Conservation (phyloP, 2,329 filamentous ascomycete species). For the Microdochium paspali region DNA sequence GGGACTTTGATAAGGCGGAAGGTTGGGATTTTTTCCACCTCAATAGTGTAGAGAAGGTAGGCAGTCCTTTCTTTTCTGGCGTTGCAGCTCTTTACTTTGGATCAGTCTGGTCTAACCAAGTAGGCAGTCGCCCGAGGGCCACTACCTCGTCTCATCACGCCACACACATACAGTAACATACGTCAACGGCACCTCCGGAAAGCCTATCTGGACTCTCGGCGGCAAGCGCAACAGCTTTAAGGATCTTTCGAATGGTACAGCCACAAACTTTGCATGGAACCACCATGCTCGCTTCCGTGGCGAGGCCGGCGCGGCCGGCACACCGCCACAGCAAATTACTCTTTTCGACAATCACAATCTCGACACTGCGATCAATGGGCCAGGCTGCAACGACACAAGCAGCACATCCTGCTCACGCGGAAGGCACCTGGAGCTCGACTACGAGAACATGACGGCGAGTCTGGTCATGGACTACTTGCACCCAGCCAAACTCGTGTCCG, state of each 20-base stretch:
- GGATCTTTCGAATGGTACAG: slow-evolving; percentile 6
- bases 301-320: neutral
- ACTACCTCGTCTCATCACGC: slow-evolving; percentile 9
- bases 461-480: slow-evolving; percentile 8
- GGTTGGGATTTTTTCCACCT: slow-evolving; percentile 9
- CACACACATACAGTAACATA: slow-evolving; percentile 6
- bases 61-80: neutral
- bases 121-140: slow-evolving; percentile 3
- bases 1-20: neutral
- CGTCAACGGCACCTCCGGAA: slow-evolving; percentile 4
- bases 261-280: slow-evolving; percentile 9
- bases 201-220: slow-evolving; percentile 7
- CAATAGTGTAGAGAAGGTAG: slow-evolving; percentile 8
- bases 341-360: slow-evolving; percentile 30
- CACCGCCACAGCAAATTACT: slow-evolving; percentile 7
- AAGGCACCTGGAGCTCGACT: slow-evolving; percentile 6
- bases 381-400: slow-evolving; percentile 12
- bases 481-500: slow-evolving; percentile 5
- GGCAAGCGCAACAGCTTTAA: slow-evolving; percentile 9
- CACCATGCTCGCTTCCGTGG: slow-evolving; percentile 9
- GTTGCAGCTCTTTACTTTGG: neutral
- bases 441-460: slow-evolving; percentile 3
- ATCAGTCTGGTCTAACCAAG: neutral
- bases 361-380: slow-evolving; percentile 32
- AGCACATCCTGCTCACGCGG: slow-evolving; percentile 7